Evolutionary conservation across 2,329 filamentous ascomycete genomes (phyloP), one percentile per base, ranked within the genome.

Genomic region (Phialophora chinensis): DNA sequence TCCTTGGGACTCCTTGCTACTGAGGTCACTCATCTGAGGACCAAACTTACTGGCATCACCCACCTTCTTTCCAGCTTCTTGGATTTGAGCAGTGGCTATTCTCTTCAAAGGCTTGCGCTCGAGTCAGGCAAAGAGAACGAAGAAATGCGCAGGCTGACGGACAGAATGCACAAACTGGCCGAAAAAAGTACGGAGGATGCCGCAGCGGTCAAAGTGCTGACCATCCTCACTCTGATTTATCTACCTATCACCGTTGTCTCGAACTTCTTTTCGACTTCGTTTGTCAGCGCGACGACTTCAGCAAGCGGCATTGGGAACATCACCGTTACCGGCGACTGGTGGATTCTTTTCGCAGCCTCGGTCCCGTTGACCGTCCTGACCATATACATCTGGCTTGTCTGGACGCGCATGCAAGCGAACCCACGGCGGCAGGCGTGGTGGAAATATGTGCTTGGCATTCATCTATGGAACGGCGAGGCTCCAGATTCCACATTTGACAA

Each of bases 251-350:
- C 65, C 20, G 65, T 66, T 17, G 65, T 66, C 7, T 66, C 65
- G 14, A 66, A 66, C 47, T 66, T 66, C 49, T 66, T 66, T 44
- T 66, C 65, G 29, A 66, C 65, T 12, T 66, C 65, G 1, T 66
- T 66, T 31, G 65, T 66, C 27, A 52, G 47, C n/a, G 29, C 56
- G 6, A 44, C n/a, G 50, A 42, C 23, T 54, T 56, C 60, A 17
- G 20, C 60, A 8, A 42, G 55, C 31, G 25, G 42, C 31, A 11
- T 3, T 11, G 31, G 31, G 31, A 10, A 33, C 6, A 63, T 66
- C 50, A 23, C n/a, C 23, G 38, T 66, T 23, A 62, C 64, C 25
- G 38, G 38, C 23, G 64, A 66, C 60, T 66, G 60, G 50, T 63
- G 64, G 64, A 38, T 66, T n/a, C 47, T 66, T 10, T 23, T 66